Percentiles rank a stretch among this genome's conserved stretches.
Conservation (phyloP, 2,329 filamentous ascomycete genomes). For the Tolypocladium capitatum region DNA sequence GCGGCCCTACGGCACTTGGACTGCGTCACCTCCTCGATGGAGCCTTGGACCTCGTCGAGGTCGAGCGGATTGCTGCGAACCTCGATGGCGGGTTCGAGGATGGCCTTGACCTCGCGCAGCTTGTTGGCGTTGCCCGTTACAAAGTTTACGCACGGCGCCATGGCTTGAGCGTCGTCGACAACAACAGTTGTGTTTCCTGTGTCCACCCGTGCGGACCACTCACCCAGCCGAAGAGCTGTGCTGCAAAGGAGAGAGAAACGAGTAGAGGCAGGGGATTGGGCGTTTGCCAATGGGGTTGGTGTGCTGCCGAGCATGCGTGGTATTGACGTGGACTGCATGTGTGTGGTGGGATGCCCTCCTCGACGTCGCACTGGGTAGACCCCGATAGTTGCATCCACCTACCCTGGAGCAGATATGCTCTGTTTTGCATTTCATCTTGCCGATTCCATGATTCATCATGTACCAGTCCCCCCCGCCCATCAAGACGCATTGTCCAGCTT, state of each 20-base stretch:
- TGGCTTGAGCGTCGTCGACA: conserved; percentile 8
- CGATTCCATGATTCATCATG: neutral
- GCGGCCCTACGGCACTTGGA: conserved; percentile 82
- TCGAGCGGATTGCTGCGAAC: conserved; percentile 66
- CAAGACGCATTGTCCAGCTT: conserved; percentile 24
- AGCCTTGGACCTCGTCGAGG: conserved; percentile 81
- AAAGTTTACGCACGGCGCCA: conserved; percentile 58
- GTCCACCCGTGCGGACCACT: neutral
- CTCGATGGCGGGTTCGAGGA: conserved; percentile 61
- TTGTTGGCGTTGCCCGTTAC: conserved; percentile 97
- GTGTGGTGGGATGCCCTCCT: too few relatives aligned
- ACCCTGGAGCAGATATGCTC: neutral
- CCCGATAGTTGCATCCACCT: neutral
- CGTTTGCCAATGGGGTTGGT: too few relatives aligned
- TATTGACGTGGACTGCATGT: too few relatives aligned
- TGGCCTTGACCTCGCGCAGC: conserved; percentile 75
- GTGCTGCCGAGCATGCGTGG: too few relatives aligned
- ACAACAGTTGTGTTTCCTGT: neutral
- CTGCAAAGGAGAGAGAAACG: too few relatives aligned
- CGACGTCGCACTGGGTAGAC: neutral
- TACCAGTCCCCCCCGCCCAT: neutral
- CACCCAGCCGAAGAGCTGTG: neutral
- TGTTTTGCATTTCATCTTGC: too few relatives aligned
- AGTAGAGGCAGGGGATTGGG: too few relatives aligned
- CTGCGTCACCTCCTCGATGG: conserved; percentile 76